Evolutionary conservation across 208 protist genomes (phyloP).

Genomic region (Wallacemonas sp.): DNA sequence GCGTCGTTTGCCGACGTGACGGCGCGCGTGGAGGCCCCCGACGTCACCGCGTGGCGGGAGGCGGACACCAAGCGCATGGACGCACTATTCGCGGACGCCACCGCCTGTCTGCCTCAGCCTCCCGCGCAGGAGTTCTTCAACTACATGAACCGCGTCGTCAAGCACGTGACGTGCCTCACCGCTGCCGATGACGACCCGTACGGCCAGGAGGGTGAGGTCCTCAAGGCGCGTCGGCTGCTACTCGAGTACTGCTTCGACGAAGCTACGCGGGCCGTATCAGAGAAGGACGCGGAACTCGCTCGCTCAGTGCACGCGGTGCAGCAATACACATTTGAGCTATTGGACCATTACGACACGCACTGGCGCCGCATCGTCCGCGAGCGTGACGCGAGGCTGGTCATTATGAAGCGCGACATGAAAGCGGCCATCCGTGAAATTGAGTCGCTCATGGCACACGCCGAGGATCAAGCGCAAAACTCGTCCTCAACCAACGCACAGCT

Average conservation of each 20-base stretch:
- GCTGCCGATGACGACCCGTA: conserved; percentile 44
- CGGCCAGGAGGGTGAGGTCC: conserved; percentile 59
- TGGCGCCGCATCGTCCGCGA: conserved; percentile 57
- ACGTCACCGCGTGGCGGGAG: conserved; percentile 26
- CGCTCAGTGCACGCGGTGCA: conserved; percentile 36
- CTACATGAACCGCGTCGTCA: conserved; percentile 61
- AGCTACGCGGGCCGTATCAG: conserved; percentile 28
- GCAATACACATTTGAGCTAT: conserved; percentile 33
- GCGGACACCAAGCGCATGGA: conserved; percentile 37
- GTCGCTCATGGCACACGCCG: conserved; percentile 45
- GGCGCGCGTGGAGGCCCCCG: conserved; percentile 8
- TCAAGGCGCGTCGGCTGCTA: conserved; percentile 70
- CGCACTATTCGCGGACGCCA: conserved; percentile 38
- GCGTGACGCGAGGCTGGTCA: conserved; percentile 34
- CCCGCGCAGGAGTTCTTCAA: conserved; percentile 57
- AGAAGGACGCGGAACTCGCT: conserved; percentile 32
- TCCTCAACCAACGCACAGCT: neutral
- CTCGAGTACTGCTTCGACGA: conserved; percentile 77
- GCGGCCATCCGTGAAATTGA: conserved; percentile 69
- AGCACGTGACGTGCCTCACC: conserved; percentile 62
- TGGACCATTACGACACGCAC: conserved; percentile 68
- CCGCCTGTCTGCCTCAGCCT: conserved; percentile 15
- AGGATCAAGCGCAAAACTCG: neutral
- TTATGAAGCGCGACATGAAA: conserved; percentile 67
- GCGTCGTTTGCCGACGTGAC: conserved; percentile 8